A percentile compares a stretch with the other conserved stretches of the same genome.
Evolutionary conservation across 2,329 filamentous ascomycete genomes (phyloP).

Genomic region (Neonectria hederae): DNA sequence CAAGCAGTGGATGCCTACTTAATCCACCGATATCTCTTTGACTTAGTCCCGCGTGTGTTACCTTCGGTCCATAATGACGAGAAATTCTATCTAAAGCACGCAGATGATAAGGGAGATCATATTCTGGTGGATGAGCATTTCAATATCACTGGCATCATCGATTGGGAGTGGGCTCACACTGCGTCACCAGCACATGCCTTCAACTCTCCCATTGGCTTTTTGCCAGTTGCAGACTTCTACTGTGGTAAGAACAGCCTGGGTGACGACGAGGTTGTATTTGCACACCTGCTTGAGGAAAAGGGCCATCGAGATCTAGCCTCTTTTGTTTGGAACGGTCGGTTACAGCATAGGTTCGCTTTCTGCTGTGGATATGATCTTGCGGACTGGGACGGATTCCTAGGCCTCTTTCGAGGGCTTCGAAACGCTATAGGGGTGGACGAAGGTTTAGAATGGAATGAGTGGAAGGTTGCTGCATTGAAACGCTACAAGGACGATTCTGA

Average conservation of each 20-base stretch:
- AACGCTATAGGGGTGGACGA: conserved; percentile 46
- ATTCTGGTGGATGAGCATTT: too few species aligned
- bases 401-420: conserved; percentile 52
- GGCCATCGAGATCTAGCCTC: conserved; percentile 47
- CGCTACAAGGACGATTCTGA: conserved; percentile 45
- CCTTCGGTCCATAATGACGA: conserved; percentile 36
- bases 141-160: conserved; percentile 25
- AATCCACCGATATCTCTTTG: conserved; percentile 54
- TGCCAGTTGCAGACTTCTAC: conserved; percentile 54
- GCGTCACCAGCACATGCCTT: conserved; percentile 51
- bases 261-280: conserved; percentile 52
- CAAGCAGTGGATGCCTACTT: conserved; percentile 50
- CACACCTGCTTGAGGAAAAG: conserved; percentile 44
- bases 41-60: conserved; percentile 43
- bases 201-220: conserved; percentile 53
- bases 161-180: conserved; percentile 53
- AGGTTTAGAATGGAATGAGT: conserved; percentile 50
- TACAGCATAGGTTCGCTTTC: conserved; percentile 52
- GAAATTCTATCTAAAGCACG: conserved; percentile 54
- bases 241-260: conserved; percentile 44
- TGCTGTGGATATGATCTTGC: conserved; percentile 54
- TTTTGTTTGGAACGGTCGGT: conserved; percentile 49
- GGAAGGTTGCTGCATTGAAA: conserved; percentile 50
- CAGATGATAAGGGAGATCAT: conserved; percentile 49
- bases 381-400: conserved; percentile 55